Percentiles rank a stretch among this genome's conserved stretches.
phyloP scores from a whole-genome alignment of 768 basidiomycete genomes.

The Lactarius hengduanensis region DNA sequence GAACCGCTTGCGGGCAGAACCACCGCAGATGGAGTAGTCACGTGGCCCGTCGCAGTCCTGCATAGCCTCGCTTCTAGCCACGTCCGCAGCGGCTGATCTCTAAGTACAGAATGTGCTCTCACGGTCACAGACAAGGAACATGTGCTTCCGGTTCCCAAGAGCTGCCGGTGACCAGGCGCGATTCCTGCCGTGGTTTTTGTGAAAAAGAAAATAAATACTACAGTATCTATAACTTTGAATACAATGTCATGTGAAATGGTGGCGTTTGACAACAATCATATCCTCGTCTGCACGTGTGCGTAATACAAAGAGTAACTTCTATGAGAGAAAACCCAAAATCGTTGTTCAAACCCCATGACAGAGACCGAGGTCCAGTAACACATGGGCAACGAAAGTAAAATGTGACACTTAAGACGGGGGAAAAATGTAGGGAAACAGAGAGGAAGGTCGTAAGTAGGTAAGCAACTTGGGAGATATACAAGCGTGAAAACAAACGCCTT shows the following conservation, averaged over 20 bases:
- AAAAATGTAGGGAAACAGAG: conserved; percentile 2
- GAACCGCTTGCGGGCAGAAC: not conserved
- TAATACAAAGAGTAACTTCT: conserved; percentile 19
- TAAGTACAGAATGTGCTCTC: not conserved
- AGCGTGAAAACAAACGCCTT: conserved; percentile 14
- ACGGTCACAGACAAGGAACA: not conserved
- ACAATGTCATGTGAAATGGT: not conserved
- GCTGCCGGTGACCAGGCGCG: not conserved
- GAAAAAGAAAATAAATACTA: not conserved
- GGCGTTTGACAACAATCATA: not conserved
- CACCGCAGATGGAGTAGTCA: not conserved
- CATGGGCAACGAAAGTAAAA: conserved; percentile 1
- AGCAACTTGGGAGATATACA: conserved; percentile 11
- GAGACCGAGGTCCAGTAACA: not conserved
- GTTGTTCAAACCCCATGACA: conserved; percentile 8
- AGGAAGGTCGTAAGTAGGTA: conserved; percentile 2
- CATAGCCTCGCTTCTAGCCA: not conserved
- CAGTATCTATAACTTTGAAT: not conserved
- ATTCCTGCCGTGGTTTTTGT: not conserved
- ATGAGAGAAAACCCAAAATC: conserved; percentile 16
- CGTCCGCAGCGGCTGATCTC: not conserved
- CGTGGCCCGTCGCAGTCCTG: not conserved
- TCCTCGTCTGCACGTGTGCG: conserved; percentile 13
- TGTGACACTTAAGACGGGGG: not conserved
- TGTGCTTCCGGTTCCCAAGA: not conserved